Evolutionary conservation across 1,284 basidiomycete genomes (phyloP), one percentile per base, ranked within the genome.

Genomic region (Serendipita sp.): DNA sequence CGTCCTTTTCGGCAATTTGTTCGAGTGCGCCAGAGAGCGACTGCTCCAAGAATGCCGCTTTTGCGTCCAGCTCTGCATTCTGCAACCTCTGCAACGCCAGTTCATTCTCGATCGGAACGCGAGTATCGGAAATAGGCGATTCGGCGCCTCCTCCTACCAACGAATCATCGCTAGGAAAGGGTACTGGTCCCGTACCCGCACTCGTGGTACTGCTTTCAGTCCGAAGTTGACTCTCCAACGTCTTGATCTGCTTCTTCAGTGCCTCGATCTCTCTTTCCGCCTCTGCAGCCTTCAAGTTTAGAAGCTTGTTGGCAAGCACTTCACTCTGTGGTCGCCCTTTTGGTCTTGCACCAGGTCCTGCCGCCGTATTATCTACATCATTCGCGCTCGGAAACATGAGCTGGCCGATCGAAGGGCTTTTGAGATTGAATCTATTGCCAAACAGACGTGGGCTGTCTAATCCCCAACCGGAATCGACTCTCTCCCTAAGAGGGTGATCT

Each of bases 401-500:
- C 32, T 58, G 53, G 4, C 53, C 53, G n/a, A 58, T 58, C 29
- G 53, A 58, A 10, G 47, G 47, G 38, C 38, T 41, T 13, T 41
- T 41, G 8, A n/a, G 8, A 8, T 32, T 32, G 15, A n/a, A 26
- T 34, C 29, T 32, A 8, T 10, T 32, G 17, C 53, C 53, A 10
- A n/a, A 32, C 0, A 58, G 4, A 5, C 26, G 29, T 30, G 26
- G 26, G 8, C 15, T 30, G 10, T 30, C 34, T 8, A 58, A n/a
- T 22, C 53, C 53, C 53, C 53, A 58, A n/a, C 53, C 53, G 34
- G 53, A 58, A n/a, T 58, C 53, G 53, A 58, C 53, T 30, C 53
- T 4, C n/a, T 58, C 15, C 15, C 53, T 22, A 0, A 35, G 32
- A n/a, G 15, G 53, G 26, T 10, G 32, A n/a, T 58, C 53, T 22